These are phyloP conservation scores for Bryopsis sp. DNA, from an alignment of 139 green algal species.

Conservation along the genomic window DNA sequence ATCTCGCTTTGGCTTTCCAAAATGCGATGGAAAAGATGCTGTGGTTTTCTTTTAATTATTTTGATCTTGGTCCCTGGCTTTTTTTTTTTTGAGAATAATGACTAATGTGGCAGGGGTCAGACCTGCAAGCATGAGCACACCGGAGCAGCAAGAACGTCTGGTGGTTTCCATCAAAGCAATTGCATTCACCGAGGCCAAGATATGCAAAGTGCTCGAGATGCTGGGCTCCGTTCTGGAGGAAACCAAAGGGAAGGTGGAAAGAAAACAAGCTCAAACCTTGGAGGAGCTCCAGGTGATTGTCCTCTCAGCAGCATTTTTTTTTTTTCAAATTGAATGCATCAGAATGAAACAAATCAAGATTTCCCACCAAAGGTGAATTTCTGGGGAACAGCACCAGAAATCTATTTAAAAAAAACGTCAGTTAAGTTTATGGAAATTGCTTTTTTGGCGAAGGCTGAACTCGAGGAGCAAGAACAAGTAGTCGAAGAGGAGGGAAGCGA, in stretches of 20 bases:
- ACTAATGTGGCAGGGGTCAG: not conserved
- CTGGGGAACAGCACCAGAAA: not conserved
- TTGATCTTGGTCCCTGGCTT: too few relatives aligned
- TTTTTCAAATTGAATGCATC: not conserved
- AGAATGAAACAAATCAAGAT: not conserved
- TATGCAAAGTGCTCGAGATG: conserved; percentile 34
- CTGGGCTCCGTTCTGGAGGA: conserved; percentile 57
- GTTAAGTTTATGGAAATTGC: too few relatives aligned
- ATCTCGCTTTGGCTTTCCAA: too few relatives aligned
- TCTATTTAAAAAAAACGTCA: too few relatives aligned
- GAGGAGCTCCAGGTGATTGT: conserved; percentile 68
- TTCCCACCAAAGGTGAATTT: not conserved
- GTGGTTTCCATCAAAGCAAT: conserved; percentile 4
- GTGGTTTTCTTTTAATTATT: not conserved
- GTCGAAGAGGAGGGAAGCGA: conserved; percentile 42
- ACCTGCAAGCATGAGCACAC: not conserved
- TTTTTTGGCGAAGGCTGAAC: too few relatives aligned
- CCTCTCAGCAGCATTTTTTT: not conserved
- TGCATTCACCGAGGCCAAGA: conserved; percentile 31
- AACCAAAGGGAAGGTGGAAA: conserved; percentile 80
- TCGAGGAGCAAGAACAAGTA: conserved; percentile 45
- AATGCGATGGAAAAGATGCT: too few relatives aligned
- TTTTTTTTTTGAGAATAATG: too few relatives aligned
- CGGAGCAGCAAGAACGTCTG: not conserved
- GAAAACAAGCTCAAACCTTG: conserved; percentile 83